A percentile compares a stretch with the other conserved stretches of the same genome.
Evolutionary conservation across 495 filamentous ascomycete genomes (phyloP).

Genomic region (Daldinia concentrica): DNA sequence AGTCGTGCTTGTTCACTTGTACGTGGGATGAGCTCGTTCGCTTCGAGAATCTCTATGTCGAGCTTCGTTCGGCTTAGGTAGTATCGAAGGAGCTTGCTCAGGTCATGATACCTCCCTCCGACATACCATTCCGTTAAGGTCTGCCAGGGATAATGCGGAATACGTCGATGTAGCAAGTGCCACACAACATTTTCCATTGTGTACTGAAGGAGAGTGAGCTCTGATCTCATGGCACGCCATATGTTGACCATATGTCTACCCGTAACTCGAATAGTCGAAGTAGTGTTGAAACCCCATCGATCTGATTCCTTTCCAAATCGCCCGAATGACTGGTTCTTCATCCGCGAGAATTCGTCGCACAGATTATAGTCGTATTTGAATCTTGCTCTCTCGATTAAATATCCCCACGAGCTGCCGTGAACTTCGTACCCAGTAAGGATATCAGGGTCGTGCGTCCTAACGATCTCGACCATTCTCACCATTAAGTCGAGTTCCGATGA

Average conservation of each 20-base stretch:
- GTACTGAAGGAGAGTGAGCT: constrained; percentile 90
- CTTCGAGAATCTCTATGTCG: constrained; percentile 89
- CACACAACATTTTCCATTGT: constrained; percentile 97
- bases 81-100: constrained; percentile 81
- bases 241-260: constrained; percentile 97
- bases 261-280: constrained; percentile 85
- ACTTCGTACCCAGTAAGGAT: constrained; percentile 97
- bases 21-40: constrained; percentile 85
- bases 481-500: constrained; percentile 83
- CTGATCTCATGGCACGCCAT: constrained; percentile 93
- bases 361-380: constrained; percentile 89
- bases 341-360: constrained; percentile 87
- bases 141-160: constrained; percentile 84
- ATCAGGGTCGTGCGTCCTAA: constrained; percentile 85
- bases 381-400: constrained; percentile 88
- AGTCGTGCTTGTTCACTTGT: constrained; percentile 95
- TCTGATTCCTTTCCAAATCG: constrained; percentile 86
- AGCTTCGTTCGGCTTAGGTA: constrained; percentile 80
- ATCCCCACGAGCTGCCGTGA: constrained; percentile 92
- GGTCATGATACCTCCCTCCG: constrained; percentile 69
- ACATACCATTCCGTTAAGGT: constrained; percentile 85
- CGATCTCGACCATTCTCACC: constrained; percentile 83
- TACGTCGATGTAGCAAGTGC: constrained; percentile 88
- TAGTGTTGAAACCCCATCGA: constrained; percentile 91
- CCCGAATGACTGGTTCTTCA: constrained; percentile 81